phyloP scores from a whole-genome alignment of 495 filamentous ascomycete species.

The Talaromyces stipitatus region DNA sequence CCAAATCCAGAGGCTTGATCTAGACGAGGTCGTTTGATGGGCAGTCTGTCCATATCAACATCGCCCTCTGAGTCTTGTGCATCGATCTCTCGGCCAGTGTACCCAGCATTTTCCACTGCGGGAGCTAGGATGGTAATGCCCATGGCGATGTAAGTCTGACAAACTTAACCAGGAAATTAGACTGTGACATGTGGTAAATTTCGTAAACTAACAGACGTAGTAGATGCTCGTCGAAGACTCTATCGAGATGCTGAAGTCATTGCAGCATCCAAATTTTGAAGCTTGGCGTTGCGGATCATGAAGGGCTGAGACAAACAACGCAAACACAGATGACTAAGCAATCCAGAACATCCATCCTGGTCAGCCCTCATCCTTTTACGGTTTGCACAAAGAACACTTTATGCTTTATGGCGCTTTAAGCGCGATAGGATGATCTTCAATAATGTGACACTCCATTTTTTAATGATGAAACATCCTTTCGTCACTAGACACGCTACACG shows the following conservation, averaged over 20 bases:
- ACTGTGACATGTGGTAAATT: not conserved
- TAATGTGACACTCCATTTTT: not conserved
- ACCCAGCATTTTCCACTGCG: slow-evolving; percentile 29
- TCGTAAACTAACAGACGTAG: not conserved
- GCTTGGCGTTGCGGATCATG: not conserved
- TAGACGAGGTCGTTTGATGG: slow-evolving; percentile 4
- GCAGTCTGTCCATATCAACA: slow-evolving; percentile 41
- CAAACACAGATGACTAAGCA: no score
- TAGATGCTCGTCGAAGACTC: not conserved
- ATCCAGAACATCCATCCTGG: no score
- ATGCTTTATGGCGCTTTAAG: no score
- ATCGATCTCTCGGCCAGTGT: slow-evolving; percentile 18
- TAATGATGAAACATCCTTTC: not conserved
- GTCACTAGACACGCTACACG: no score
- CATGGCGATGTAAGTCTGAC: slow-evolving; percentile 38
- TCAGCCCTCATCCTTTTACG: not conserved
- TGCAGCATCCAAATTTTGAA: not conserved
- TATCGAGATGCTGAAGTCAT: not conserved
- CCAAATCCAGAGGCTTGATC: not conserved
- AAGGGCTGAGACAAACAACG: not conserved
- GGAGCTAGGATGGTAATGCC: slow-evolving; percentile 75
- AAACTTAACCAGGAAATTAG: not conserved
- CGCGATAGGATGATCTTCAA: not conserved
- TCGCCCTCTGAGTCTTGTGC: slow-evolving; percentile 52
- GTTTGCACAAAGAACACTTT: not conserved